These are phyloP conservation scores for Kodamaea alishanica DNA, from an alignment of 1,139 yeast species.

Conservation along the genomic window DNA sequence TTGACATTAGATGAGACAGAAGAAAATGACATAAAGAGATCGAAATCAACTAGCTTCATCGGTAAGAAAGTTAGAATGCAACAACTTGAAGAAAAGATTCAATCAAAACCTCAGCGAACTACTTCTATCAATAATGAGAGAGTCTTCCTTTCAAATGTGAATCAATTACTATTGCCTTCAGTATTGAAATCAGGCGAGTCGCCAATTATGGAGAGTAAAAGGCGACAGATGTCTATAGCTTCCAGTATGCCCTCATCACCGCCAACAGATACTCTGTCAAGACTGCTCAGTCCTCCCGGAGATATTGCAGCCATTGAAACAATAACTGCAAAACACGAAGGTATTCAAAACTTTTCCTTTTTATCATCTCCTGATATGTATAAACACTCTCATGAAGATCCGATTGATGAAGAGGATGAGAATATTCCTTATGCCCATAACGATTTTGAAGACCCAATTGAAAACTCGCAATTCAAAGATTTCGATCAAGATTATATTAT, in stretches of 20 bases:
- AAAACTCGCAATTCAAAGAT: conserved; percentile 19
- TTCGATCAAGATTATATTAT: conserved; percentile 24
- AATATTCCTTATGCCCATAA: conserved; percentile 21
- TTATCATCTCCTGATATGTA: no score
- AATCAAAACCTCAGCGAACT: no score
- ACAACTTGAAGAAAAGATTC: not conserved
- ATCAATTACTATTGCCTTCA: conserved; percentile 34
- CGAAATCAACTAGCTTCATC: conserved; percentile 26
- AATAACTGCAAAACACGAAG: no score
- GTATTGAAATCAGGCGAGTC: conserved; percentile 35
- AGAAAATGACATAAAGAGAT: conserved; percentile 13
- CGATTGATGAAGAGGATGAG: conserved; percentile 3
- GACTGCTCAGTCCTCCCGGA: no score
- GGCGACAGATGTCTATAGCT: conserved; percentile 19
- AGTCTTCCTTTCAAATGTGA: conserved; percentile 28
- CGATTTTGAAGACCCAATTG: conserved; percentile 26
- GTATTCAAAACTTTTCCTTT: no score
- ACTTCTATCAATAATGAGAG: conserved; percentile 17
- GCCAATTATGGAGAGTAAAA: conserved; percentile 27
- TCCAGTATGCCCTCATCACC: not conserved
- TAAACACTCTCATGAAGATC: not conserved
- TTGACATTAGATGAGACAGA: no score
- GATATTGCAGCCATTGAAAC: no score
- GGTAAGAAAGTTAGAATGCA: conserved; percentile 10
- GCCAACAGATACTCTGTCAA: no score